Conservation (phyloP, 345 rosid genomes). For the Brassica juncea region DNA sequence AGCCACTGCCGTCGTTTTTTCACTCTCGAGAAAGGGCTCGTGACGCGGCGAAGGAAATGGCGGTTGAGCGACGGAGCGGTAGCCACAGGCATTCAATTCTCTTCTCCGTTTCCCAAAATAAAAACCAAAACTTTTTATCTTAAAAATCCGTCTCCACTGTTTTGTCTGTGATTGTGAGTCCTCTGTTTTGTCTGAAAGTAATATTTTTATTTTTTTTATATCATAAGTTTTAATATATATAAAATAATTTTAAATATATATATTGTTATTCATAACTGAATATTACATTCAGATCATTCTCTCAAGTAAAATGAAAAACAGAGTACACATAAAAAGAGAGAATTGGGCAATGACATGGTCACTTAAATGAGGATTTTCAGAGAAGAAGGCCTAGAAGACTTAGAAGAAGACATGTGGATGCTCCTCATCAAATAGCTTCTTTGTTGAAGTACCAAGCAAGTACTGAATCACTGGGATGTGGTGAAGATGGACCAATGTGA, state of each 20-base stretch:
- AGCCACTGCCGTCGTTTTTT: conserved; percentile 40
- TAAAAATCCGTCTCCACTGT: not conserved
- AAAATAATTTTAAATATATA: not conserved
- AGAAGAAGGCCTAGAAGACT: too few relatives aligned
- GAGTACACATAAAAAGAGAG: not conserved
- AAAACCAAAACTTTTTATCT: not conserved
- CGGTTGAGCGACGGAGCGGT: conserved; percentile 51
- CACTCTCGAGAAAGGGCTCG: conserved; percentile 41
- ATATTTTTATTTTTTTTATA: not conserved
- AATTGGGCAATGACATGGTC: not conserved
- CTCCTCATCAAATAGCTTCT: too few relatives aligned
- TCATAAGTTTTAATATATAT: not conserved
- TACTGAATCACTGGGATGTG: too few relatives aligned
- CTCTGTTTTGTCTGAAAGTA: not conserved
- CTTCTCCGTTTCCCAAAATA: conserved; percentile 8
- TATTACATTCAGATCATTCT: conserved; percentile 11
- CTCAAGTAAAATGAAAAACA: not conserved
- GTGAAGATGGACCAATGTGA: too few relatives aligned
- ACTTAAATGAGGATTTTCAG: not conserved
- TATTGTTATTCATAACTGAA: not conserved
- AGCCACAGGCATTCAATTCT: conserved; percentile 65
- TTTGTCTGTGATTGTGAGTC: not conserved
- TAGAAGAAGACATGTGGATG: too few relatives aligned
- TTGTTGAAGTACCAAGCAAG: too few relatives aligned
- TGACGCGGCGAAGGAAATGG: conserved; percentile 50